These are phyloP conservation scores for Limnanthes douglasii DNA, from an alignment of 345 rosid species.

Conservation along the genomic window DNA sequence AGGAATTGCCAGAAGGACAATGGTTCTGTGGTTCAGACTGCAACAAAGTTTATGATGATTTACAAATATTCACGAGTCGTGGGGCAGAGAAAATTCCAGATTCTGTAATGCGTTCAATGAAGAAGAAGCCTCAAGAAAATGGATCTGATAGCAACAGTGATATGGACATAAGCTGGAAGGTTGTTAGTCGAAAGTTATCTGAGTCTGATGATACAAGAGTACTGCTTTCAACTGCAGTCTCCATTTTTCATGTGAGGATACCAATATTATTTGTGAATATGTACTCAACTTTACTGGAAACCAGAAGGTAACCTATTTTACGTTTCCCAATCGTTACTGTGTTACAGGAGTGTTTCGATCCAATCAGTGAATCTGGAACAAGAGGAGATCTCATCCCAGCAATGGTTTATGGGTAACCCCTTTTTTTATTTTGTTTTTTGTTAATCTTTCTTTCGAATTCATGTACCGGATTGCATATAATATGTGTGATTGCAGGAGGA, in stretches of 20 bases:
- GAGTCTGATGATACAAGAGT: constrained; percentile 32
- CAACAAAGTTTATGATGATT: constrained; percentile 28
- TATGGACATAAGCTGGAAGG: constrained; percentile 76
- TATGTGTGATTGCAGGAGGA: constrained; percentile 45
- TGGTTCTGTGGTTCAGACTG: constrained; percentile 78
- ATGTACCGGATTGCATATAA: too few relatives aligned
- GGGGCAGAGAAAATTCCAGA: constrained; percentile 72
- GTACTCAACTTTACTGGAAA: too few relatives aligned
- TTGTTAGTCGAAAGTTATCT: constrained; percentile 42
- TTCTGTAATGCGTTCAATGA: constrained; percentile 29
- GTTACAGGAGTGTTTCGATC: constrained; percentile 69
- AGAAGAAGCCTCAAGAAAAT: constrained; percentile 25
- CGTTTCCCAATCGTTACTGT: constrained; percentile 4
- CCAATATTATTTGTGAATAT: too few relatives aligned
- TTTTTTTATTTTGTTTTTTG: not conserved
- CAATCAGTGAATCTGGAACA: constrained; percentile 47
- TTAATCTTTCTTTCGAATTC: too few relatives aligned
- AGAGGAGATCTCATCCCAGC: constrained; percentile 70
- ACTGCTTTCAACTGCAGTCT: constrained; percentile 48
- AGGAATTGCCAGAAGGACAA: constrained; percentile 80
- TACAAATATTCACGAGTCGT: constrained; percentile 32
- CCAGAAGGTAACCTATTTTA: constrained; percentile 11
- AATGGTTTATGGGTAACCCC: constrained; percentile 74
- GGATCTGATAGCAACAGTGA: constrained; percentile 14
- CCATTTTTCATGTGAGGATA: constrained; percentile 78